A percentile compares a stretch with the other conserved stretches of the same genome.
phyloP scores from a whole-genome alignment of 768 basidiomycete genomes.

The Boletellus ananas region DNA sequence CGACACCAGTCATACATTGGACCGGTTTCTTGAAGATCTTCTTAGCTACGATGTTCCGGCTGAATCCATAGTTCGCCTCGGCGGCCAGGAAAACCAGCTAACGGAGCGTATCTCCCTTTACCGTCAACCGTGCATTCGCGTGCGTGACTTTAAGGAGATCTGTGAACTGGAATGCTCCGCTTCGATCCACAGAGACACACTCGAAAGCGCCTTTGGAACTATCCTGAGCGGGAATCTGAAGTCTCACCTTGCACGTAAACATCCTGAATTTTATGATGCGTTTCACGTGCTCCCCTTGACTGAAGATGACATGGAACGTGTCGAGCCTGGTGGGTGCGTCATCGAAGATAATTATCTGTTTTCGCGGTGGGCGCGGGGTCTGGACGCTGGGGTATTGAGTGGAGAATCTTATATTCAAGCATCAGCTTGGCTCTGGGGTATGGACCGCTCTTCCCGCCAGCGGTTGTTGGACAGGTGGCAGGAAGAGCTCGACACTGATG shows the following conservation, averaged over 20 bases:
- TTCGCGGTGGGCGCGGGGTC: conserved; percentile 42
- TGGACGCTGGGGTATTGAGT: conserved; percentile 42
- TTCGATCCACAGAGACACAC: conserved; percentile 32
- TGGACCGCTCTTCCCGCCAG: conserved; percentile 29
- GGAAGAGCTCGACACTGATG: conserved; percentile 30
- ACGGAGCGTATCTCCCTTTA: conserved; percentile 46
- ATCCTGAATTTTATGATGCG: conserved; percentile 41
- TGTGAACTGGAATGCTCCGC: conserved; percentile 29
- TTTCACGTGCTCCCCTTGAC: conserved; percentile 37
- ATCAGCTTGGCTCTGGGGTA: conserved; percentile 37
- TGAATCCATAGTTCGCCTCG: conserved; percentile 50
- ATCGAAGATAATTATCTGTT: conserved; percentile 42
- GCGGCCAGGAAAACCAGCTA: conserved; percentile 46
- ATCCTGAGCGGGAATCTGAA: conserved; percentile 27
- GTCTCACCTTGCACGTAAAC: conserved; percentile 44
- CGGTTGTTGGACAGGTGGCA: conserved; percentile 33
- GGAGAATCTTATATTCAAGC: conserved; percentile 22
- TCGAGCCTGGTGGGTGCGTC: conserved; percentile 40
- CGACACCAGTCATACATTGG: conserved; percentile 70
- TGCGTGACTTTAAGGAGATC: conserved; percentile 5
- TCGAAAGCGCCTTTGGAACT: conserved; percentile 13
- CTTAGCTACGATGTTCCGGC: conserved; percentile 53
- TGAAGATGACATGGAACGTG: conserved; percentile 42
- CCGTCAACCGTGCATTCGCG: background rate
- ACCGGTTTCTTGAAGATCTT: conserved; percentile 62